phyloP scores from a whole-genome alignment of 768 basidiomycete genomes.

The Podaxis sp. region DNA sequence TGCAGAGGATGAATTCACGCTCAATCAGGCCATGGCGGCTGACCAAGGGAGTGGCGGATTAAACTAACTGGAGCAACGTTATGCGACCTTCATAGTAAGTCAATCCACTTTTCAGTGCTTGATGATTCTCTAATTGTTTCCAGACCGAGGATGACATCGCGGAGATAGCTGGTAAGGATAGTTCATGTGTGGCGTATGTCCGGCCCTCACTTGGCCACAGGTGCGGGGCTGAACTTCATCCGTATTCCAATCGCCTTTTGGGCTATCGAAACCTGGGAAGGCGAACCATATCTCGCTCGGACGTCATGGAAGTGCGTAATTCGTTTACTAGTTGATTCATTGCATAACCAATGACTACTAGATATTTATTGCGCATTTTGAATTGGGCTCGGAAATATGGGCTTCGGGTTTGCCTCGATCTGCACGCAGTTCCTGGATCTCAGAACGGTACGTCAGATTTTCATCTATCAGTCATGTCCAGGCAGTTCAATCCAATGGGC shows the following conservation, averaged over 20 bases:
- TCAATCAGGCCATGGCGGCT: slow-evolving; percentile 63
- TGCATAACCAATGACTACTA: slow-evolving; percentile 20
- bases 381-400: slow-evolving; percentile 91
- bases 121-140: neutral
- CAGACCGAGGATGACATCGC: slow-evolving; percentile 88
- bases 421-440: slow-evolving; percentile 78
- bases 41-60: slow-evolving; percentile 64
- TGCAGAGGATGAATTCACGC: slow-evolving; percentile 65
- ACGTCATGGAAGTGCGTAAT: slow-evolving; percentile 69
- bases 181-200: neutral
- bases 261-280: slow-evolving; percentile 75
- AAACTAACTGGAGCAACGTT: slow-evolving; percentile 72
- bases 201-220: slow-evolving; percentile 17
- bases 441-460: slow-evolving; percentile 55
- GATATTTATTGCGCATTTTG: slow-evolving; percentile 73
- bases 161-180: slow-evolving; percentile 59
- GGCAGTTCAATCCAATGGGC: neutral
- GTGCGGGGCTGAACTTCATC: slow-evolving; percentile 83
- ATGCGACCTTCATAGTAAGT: slow-evolving; percentile 79
- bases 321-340: neutral
- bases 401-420: slow-evolving; percentile 77
- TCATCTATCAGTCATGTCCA: neutral
- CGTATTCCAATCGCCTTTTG: slow-evolving; percentile 83
- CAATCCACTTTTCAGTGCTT: neutral
- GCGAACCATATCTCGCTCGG: slow-evolving; percentile 74